These are phyloP conservation scores for Lophiotrema nucula DNA, from an alignment of 495 filamentous ascomycete species.

Conservation along the genomic window DNA sequence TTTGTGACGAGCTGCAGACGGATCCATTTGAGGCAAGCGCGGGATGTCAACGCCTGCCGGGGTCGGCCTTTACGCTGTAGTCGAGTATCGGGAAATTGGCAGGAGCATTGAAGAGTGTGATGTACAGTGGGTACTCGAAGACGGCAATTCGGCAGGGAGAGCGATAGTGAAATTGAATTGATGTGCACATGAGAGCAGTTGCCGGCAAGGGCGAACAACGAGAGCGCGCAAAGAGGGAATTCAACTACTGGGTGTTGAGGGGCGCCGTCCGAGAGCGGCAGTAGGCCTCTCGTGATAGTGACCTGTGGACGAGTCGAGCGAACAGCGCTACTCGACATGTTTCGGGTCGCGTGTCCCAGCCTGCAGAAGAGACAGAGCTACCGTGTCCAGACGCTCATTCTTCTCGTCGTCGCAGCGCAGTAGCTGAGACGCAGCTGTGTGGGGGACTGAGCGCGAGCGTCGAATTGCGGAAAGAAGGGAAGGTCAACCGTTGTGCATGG, in stretches of 20 bases:
- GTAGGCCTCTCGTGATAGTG: too few relatives aligned
- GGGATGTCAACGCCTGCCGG: slow-evolving; percentile 23
- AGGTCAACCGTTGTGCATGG: not conserved
- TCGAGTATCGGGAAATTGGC: not conserved
- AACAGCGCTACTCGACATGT: not conserved
- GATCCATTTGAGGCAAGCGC: not conserved
- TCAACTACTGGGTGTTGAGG: too few relatives aligned
- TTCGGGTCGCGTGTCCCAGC: not conserved
- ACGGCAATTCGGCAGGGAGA: not conserved
- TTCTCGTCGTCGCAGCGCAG: slow-evolving; percentile 1
- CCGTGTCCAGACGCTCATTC: not conserved
- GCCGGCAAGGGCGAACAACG: not conserved
- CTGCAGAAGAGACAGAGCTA: not conserved
- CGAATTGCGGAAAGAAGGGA: not conserved
- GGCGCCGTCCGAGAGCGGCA: too few relatives aligned
- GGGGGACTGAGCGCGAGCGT: not conserved
- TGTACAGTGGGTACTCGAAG: not conserved
- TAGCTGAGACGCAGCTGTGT: not conserved
- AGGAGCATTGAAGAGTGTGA: not conserved
- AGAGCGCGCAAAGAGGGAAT: not conserved
- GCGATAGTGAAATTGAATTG: not conserved
- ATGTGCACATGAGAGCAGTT: not conserved
- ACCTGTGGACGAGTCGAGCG: not conserved
- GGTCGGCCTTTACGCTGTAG: not conserved
- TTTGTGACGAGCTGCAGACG: slow-evolving; percentile 19